These are phyloP conservation scores for Rhizopogon salebrosus DNA, from an alignment of 768 basidiomycete genomes.

Conservation along the genomic window DNA sequence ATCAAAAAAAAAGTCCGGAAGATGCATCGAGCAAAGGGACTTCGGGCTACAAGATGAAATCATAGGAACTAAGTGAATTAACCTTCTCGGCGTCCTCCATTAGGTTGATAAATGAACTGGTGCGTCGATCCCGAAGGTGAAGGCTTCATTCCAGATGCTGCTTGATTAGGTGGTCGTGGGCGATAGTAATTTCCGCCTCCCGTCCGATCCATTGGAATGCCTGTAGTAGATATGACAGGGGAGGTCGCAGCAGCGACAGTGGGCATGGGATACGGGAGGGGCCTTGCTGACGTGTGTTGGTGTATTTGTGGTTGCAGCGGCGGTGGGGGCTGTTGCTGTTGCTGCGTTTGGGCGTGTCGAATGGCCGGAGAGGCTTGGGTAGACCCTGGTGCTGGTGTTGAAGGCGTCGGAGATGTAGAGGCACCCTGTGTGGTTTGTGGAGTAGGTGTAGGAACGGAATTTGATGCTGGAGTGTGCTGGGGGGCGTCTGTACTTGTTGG, in stretches of 20 bases:
- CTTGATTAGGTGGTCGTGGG: conserved; percentile 35
- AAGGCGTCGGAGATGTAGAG: conserved; percentile 29
- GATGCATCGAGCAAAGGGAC: background rate
- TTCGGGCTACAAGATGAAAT: background rate
- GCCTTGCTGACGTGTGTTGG: conserved; percentile 20
- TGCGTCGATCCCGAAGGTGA: conserved; percentile 26
- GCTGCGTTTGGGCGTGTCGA: conserved; percentile 26
- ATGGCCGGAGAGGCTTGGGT: conserved; percentile 32
- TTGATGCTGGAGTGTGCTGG: conserved; percentile 23
- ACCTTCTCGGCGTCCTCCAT: conserved; percentile 29
- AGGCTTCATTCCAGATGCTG: conserved; percentile 18
- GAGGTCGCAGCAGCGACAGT: conserved; percentile 61
- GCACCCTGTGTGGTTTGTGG: conserved; percentile 21
- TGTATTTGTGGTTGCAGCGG: conserved; percentile 10
- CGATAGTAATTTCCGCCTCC: conserved; percentile 45
- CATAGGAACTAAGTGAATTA: conserved; percentile 5
- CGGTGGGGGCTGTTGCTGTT: conserved; percentile 12
- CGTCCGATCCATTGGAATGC: conserved; percentile 30
- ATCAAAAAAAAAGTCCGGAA: background rate
- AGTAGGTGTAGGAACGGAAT: conserved; percentile 23
- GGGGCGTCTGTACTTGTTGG: conserved; percentile 15
- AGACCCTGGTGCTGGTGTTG: conserved; percentile 24
- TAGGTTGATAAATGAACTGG: conserved; percentile 44
- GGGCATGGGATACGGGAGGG: conserved; percentile 68
- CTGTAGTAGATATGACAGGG: conserved; percentile 42